phyloP scores from a whole-genome alignment of 2,329 filamentous ascomycete species.

The Penicillium hordei region DNA sequence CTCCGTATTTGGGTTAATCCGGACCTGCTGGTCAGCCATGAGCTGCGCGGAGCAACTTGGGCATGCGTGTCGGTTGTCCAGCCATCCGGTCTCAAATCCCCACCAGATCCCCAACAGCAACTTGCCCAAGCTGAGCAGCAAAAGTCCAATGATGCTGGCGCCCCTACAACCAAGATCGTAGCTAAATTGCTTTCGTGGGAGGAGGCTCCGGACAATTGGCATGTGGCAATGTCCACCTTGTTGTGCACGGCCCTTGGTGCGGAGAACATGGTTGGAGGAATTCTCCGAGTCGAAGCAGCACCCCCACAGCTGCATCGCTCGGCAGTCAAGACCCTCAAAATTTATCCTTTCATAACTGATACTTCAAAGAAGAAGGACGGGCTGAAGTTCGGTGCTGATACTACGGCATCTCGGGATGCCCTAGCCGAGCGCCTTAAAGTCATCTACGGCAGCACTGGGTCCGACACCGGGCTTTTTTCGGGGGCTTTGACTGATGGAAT shows the following conservation, averaged over 20 bases:
- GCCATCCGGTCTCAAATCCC: constrained; percentile 72
- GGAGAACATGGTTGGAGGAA: constrained; percentile 74
- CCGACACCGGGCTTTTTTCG: constrained; percentile 65
- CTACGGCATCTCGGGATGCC: constrained; percentile 78
- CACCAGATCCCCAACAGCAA: constrained; percentile 67
- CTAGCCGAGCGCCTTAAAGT: constrained; percentile 67
- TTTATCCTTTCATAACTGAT: constrained; percentile 73
- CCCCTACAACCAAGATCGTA: constrained; percentile 66
- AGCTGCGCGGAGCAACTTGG: constrained; percentile 73
- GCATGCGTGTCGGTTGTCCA: constrained; percentile 83
- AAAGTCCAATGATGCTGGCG: constrained; percentile 56
- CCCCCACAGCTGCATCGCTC: constrained; percentile 68
- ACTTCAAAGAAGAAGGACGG: constrained; percentile 60
- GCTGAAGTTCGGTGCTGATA: constrained; percentile 84
- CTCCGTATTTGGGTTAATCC: constrained; percentile 83
- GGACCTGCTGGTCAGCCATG: constrained; percentile 69
- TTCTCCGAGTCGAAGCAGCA: constrained; percentile 84
- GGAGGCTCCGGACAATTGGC: constrained; percentile 78
- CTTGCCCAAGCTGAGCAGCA: constrained; percentile 65
- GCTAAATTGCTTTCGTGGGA: constrained; percentile 77
- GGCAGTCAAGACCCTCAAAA: constrained; percentile 66
- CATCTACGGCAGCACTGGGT: constrained; percentile 63
- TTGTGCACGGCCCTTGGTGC: constrained; percentile 73
- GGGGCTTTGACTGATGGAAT: constrained; percentile 90
- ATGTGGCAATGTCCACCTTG: constrained; percentile 73